Base-by-base conservation (phyloP, 1,284 basidiomycete species). In the Ceratobasidium sp. region DNA sequence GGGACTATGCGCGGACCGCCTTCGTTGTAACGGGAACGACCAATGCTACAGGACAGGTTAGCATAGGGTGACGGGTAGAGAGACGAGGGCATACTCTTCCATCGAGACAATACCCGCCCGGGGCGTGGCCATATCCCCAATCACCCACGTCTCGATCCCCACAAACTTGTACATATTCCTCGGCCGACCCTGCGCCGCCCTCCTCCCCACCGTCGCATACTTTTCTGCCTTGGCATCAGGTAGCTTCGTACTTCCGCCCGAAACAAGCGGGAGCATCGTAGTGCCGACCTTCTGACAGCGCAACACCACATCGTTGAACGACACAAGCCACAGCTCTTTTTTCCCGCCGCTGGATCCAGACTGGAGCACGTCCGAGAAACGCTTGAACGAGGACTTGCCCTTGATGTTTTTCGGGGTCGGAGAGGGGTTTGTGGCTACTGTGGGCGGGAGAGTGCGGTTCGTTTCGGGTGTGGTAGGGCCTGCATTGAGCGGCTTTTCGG, bases 231-330 rank as follows among this genome's bases (percentile, higher is more conserved):
- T 88, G 23, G 87, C 85, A n/a, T 87, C 85, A 4, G 77, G 23
- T 11, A 56, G 36, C 38, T 56, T 56, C 14, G 38, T 36, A 16
- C 40, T 25, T 11, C 36, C 38, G 9, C 75, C 79, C 8, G 92
- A 86, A 9, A 88, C 90, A 73, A 97, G 81, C 0, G 95, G 95
- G 60, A 98, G 79, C 4, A 89, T 91, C 0, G 96, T 99, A 9
- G 90, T 91, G 11, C 96, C 96, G 1, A 89, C 91, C 66, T 93
- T 85, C 78, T 96, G 94, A 80, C 96, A 98, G 63, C 94, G 86
- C 54, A 99, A 82, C 12, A 95, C 91, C 56, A 99, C 96, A 79
- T 99, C 96, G 71, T 95, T 95, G 83, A 99, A 98, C 14, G 89
- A 87, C 0, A 99, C 92, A 69, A 96, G 84, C 96, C 96, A 99